phyloP scores from a whole-genome alignment of 192 early-diverging fungal species.

The Coemansia interrupta region DNA sequence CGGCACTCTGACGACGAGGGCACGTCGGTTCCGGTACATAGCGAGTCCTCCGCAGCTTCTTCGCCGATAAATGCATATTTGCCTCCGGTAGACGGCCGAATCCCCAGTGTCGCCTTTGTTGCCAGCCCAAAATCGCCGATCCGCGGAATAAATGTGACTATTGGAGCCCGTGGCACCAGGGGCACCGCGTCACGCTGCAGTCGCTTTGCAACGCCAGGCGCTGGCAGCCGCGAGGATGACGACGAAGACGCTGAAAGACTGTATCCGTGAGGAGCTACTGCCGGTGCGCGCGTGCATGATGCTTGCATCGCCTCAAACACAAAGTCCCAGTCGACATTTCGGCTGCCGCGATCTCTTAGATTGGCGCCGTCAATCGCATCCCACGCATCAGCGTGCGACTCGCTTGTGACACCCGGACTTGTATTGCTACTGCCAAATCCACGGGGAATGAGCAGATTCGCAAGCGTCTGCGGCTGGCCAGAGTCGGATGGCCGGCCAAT shows the following conservation, averaged over 20 bases:
- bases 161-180: neutral
- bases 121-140: conserved; percentile 98
- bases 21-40: conserved; percentile 42
- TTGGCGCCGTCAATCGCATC: conserved; percentile 38
- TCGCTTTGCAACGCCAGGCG: neutral
- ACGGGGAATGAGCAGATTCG: neutral
- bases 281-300: conserved; percentile 3
- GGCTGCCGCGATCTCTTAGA: conserved; percentile 26
- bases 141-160: conserved; percentile 43
- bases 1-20: conserved; percentile 72
- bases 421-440: too few relatives aligned
- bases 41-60: neutral
- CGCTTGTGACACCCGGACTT: neutral
- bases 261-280: neutral
- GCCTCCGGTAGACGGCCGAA: conserved; percentile 25
- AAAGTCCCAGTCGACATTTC: conserved; percentile 45
- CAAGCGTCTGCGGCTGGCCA: neutral
- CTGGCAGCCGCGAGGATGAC: conserved; percentile 4
- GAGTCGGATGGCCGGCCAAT: conserved; percentile 22
- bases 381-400: conserved; percentile 34
- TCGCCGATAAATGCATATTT: conserved; percentile 29
- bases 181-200: conserved; percentile 3
- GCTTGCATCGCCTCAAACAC: conserved; percentile 36
- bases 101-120: conserved; percentile 52
- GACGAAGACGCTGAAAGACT: conserved; percentile 1